Base-by-base conservation (phyloP, 2,329 filamentous ascomycete genomes). In the Trichoderma sp. region DNA sequence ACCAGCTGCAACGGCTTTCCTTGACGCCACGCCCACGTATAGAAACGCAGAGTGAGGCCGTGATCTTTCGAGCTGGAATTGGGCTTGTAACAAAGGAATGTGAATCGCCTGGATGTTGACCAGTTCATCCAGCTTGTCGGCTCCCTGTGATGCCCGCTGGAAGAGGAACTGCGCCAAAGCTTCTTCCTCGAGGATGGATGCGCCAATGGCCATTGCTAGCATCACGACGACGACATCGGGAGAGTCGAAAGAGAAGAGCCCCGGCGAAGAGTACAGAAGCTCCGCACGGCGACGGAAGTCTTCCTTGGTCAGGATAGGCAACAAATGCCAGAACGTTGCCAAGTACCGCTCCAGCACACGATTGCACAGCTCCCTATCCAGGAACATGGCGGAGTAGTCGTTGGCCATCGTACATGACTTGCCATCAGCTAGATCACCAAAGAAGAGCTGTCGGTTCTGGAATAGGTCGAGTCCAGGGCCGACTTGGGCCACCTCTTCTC, bases 371-470 rank as follows among this genome's bases (percentile, higher is more conserved):
- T 61, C 66, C 28, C 26, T 61, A 8, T 69, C 57, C 8, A 69
- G 21, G 28, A 69, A 69, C 66, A 69, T 69, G 28, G 57, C 66
- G 0, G 66, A 69, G 28, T 69, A 69, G 66, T 69, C 66, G 28
- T 51, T 69, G 14, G 56, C 61, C 32, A 69, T 28, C 9, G 57
- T 53, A 2, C n/a, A 15, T 7, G 66, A 53, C 57, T 62, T 69
- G 66, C 39, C 57, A n/a, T 61, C 57, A n/a, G 66, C 66, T 57
- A 69, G 32, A 39, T 69, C 66, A 15, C 66, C 66, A 14, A 69
- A 69, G 66, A 69, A 69, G 66, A 69, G 66, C 39, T 69, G 66
- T 21, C 66, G 56, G 57, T 69, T 69, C 66, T 69, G 66, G 18
- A 69, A 69, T 9, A 69, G 9, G 15, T 69, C 66, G n/a, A 69